phyloP scores from a whole-genome alignment of 169 alveolate species.

The Babesia microti region DNA sequence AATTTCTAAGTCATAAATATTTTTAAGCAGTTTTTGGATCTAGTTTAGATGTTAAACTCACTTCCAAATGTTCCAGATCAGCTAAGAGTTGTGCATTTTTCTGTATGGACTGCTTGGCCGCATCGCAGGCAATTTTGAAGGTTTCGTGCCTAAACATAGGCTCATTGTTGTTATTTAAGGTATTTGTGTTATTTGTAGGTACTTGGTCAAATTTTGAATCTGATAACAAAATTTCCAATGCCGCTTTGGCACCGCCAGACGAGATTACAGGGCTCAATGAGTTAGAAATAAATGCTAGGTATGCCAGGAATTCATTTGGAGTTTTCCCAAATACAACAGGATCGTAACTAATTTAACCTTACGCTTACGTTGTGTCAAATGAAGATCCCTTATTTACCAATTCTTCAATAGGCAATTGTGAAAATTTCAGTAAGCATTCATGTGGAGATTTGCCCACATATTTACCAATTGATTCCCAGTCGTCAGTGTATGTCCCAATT shows the following conservation, averaged over 20 bases:
- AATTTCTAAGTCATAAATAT: too few species aligned
- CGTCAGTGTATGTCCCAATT: conserved; percentile 42
- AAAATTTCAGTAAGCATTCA: conserved; percentile 48
- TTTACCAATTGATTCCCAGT: conserved; percentile 43
- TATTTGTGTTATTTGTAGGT: background rate
- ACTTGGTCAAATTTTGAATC: background rate
- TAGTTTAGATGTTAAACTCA: too few species aligned
- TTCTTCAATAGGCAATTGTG: conserved; percentile 47
- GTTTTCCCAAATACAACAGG: conserved; percentile 13
- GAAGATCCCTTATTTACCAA: conserved; percentile 2
- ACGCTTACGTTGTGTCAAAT: conserved; percentile 3
- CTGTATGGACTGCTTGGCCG: conserved; percentile 5
- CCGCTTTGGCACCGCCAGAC: conserved; percentile 26
- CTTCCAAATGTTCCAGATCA: too few species aligned
- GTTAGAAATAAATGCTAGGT: conserved; percentile 19
- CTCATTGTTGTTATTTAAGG: background rate
- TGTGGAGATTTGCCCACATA: conserved; percentile 46
- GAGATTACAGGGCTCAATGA: conserved; percentile 30
- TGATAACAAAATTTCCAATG: conserved; percentile 9
- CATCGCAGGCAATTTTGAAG: background rate
- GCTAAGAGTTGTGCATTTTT: too few species aligned
- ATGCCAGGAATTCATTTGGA: conserved; percentile 20
- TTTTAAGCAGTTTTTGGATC: too few species aligned
- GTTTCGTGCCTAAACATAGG: background rate
- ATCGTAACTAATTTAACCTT: background rate